These are phyloP conservation scores for Symbiodinium natans DNA, from an alignment of 73 alveolate species.

Conservation along the genomic window DNA sequence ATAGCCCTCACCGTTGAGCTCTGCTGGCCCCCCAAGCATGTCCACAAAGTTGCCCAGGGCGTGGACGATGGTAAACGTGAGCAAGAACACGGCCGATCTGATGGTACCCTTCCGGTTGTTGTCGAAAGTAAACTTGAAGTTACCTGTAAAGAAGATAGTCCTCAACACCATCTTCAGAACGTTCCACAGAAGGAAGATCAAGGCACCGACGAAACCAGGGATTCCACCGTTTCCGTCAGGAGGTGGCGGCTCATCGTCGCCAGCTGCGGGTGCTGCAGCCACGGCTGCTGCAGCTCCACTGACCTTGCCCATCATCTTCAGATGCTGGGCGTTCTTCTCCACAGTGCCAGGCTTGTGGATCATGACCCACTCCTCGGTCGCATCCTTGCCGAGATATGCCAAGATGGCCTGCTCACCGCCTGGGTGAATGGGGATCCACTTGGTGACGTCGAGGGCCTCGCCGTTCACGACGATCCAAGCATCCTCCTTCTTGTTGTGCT, in stretches of 20 bases:
- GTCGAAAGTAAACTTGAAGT: conserved; percentile 53
- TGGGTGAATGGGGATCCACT: conserved; percentile 88
- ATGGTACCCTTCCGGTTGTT: conserved; percentile 89
- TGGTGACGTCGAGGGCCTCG: conserved; percentile 63
- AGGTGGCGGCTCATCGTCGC: conserved; percentile 42
- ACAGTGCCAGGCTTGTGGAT: conserved; percentile 89
- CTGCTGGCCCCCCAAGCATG: conserved; percentile 37
- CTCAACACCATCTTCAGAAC: conserved; percentile 19
- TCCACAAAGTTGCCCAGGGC: conserved; percentile 85
- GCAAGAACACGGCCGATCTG: conserved; percentile 51
- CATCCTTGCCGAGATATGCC: conserved; percentile 78
- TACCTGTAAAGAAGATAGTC: conserved; percentile 66
- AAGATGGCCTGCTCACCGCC: conserved; percentile 88
- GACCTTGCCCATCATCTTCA: conserved; percentile 72
- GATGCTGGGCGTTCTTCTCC: conserved; percentile 81
- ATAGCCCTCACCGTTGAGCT: conserved; percentile 28
- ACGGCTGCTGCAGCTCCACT: not conserved
- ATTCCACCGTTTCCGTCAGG: conserved; percentile 76
- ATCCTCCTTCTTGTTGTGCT: conserved; percentile 89
- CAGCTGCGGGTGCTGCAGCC: not conserved
- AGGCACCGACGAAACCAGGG: conserved; percentile 69
- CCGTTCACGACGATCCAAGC: conserved; percentile 83
- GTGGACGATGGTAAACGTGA: conserved; percentile 72
- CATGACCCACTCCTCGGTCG: conserved; percentile 88
- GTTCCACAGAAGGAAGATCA: conserved; percentile 26